Base-by-base conservation (phyloP, 495 filamentous ascomycete species). In the Glarea lozoyensis region DNA sequence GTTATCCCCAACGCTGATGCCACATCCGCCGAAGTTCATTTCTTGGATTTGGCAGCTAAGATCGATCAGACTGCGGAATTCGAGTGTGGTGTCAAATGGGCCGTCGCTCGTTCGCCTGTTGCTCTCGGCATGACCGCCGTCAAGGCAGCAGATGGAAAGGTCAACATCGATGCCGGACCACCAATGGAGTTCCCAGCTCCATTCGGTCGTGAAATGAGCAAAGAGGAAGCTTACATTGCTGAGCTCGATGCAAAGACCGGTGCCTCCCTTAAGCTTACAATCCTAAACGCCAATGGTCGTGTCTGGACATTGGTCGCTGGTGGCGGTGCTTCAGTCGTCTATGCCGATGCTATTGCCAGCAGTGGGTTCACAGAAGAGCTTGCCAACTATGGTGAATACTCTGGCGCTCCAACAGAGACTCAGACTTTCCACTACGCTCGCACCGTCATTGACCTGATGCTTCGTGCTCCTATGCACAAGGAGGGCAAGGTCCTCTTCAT, bases 311-410 rank as follows among this genome's bases (percentile, higher is more conserved):
- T 98, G 41, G 93, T 98, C 41, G 92, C 92, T 60, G 92, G 92
- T 84, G 92, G 92, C 76, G 92, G 92, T 86, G 92, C 92, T 48
- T 98, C 92, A 21, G 92, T 98, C 58, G 92, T 98, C 47, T 98
- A 97, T 63, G 93, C 92, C 52, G 92, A 98, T 64, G 92, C 92
- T 67, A 98, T 98, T 66, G 93, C 92, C 56, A 93, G 86, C 39
- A 81, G 88, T 60, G 92, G 92, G 53, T 99, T 93, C 64, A 85
- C 94, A 40, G 81, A 82, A 51, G 89, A 99, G 69, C 76, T 99
- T 20, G 93, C 93, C 64, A 99, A 99, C 79, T 99, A 99, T 63
- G 92, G 92, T 66, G 92, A 99, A 71, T 99, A 99, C 81, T 96
- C 89, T 42, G 92, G 92, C 68, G 92, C 92, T 31, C 92, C 92